Evolutionary conservation across 176 grass and related monocot species (phyloP).

Genomic region (Cocos nucifera): DNA sequence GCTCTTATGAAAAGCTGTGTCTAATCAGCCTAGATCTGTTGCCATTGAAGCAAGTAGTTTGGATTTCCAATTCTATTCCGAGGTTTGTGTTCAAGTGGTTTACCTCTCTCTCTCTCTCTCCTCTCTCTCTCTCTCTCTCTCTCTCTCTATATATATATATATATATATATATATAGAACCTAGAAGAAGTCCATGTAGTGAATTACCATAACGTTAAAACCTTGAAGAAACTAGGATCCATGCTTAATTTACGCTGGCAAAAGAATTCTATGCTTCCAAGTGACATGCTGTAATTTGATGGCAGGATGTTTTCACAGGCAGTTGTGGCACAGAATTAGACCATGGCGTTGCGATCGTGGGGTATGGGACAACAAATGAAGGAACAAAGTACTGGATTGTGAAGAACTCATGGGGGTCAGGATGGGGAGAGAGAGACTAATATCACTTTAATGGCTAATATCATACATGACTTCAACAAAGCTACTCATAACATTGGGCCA

Average conservation of each 20-base stretch:
- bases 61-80: conserved; percentile 68
- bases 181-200: no score
- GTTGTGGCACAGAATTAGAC: conserved; percentile 55
- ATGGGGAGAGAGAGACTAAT: conserved; percentile 66
- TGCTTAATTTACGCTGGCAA: no score
- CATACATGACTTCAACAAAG: no score
- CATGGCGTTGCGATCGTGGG: conserved; percentile 76
- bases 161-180: no score
- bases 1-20: conserved; percentile 49
- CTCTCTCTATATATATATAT: no score
- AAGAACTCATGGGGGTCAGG: conserved; percentile 65
- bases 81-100: conserved; percentile 9
- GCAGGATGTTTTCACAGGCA: conserved; percentile 60
- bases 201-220: no score
- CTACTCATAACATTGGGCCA: no score
- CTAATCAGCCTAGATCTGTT: conserved; percentile 65
- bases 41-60: conserved; percentile 48
- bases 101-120: no score
- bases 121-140: no score
- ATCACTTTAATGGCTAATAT: no score
- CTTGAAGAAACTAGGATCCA: no score
- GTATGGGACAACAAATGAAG: conserved; percentile 37
- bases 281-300: background rate
- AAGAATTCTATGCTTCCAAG: background rate
- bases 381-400: conserved; percentile 57